Percentiles rank a stretch among this genome's conserved stretches.
These are phyloP conservation scores for Aleurites moluccanus DNA, from an alignment of 441 rosid genomes.

Conservation along the genomic window DNA sequence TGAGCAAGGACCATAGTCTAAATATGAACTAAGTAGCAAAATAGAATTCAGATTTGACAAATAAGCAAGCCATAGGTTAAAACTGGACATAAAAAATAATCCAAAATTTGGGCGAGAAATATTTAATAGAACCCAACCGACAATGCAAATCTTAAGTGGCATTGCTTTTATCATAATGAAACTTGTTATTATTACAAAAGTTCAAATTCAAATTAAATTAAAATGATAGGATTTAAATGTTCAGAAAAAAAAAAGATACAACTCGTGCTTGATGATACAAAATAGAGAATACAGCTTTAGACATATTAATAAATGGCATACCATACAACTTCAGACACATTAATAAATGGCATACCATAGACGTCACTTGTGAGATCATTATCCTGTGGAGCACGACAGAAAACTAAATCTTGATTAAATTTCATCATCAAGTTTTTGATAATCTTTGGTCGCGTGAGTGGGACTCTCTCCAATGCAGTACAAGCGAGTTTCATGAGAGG, in stretches of 20 bases:
- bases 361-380: slow-evolving; percentile 53
- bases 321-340: no score
- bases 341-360: slow-evolving; percentile 48
- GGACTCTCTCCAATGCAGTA: slow-evolving; percentile 91
- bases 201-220: not conserved
- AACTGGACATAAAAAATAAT: not conserved
- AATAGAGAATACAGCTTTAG: not conserved
- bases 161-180: not conserved
- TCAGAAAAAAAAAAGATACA: not conserved
- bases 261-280: not conserved
- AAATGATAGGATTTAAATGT: not conserved
- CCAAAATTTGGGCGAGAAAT: not conserved
- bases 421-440: slow-evolving; percentile 64
- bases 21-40: not conserved
- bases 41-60: not conserved
- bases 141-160: not conserved
- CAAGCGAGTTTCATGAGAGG: slow-evolving; percentile 94
- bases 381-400: slow-evolving; percentile 81
- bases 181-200: not conserved
- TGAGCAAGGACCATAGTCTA: not conserved
- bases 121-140: not conserved
- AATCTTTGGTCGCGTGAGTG: slow-evolving; percentile 70
- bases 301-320: no score
- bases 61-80: not conserved
- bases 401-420: slow-evolving; percentile 83